Conservation (phyloP, 192 early-diverging fungal species). For the Linderina pennispora region DNA sequence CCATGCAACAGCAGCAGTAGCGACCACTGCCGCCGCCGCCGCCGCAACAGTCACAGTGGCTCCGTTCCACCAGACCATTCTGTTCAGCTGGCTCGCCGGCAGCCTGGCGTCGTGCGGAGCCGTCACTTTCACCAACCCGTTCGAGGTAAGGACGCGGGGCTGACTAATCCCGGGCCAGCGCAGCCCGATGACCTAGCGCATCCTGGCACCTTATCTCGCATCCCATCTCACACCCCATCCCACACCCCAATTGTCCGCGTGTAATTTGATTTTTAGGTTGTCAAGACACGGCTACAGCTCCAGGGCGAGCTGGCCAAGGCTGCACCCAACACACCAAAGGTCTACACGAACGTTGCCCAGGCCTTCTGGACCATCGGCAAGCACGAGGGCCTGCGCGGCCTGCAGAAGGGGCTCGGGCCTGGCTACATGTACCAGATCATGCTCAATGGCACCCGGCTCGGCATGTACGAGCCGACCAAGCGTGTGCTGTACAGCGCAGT, state of each 20-base stretch:
- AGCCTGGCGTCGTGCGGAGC: slow-evolving; percentile 84
- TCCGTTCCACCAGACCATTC: slow-evolving; percentile 8
- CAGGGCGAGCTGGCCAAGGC: slow-evolving; percentile 76
- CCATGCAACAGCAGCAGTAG: neutral
- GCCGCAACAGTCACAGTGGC: neutral
- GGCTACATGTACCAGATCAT: slow-evolving; percentile 90
- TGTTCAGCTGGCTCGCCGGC: slow-evolving; percentile 61
- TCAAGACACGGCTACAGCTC: slow-evolving; percentile 90
- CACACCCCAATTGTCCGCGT: too few species aligned
- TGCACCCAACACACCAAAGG: slow-evolving; percentile 32
- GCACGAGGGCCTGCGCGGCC: slow-evolving; percentile 77
- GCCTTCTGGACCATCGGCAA: slow-evolving; percentile 70
- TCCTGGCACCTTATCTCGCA: too few species aligned
- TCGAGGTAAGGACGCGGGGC: too few species aligned
- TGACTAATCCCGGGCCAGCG: too few species aligned
- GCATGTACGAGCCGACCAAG: slow-evolving; percentile 84
- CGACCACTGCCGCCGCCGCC: slow-evolving; percentile 2
- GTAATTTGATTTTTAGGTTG: too few species aligned
- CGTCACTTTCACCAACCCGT: slow-evolving; percentile 94
- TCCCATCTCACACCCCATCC: too few species aligned
- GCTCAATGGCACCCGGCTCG: slow-evolving; percentile 89
- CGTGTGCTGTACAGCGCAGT: slow-evolving; percentile 47
- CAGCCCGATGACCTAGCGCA: too few species aligned
- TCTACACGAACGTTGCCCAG: slow-evolving; percentile 74
- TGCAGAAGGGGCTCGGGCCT: slow-evolving; percentile 81